Conservation (phyloP, 2,329 filamentous ascomycete species). For the Epichloe bromicola region DNA sequence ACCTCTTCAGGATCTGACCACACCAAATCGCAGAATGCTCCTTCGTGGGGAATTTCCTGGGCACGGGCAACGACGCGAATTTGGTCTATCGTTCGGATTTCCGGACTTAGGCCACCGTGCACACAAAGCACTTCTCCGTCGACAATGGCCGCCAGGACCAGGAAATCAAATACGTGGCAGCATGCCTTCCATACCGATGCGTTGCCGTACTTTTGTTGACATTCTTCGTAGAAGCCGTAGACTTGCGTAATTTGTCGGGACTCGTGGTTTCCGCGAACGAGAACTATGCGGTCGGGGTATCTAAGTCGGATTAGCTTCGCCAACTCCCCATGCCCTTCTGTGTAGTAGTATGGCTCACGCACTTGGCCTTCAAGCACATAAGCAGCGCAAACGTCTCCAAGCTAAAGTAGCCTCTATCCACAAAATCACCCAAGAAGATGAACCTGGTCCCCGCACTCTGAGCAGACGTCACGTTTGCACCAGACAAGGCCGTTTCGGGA, state of each 20-base stretch:
- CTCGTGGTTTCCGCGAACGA: constrained; percentile 96
- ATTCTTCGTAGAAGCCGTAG: constrained; percentile 98
- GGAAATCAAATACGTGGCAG: constrained; percentile 97
- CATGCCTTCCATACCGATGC: constrained; percentile 99
- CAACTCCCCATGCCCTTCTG: not conserved
- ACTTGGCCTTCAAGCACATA: constrained; percentile 79
- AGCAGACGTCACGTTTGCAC: constrained; percentile 21
- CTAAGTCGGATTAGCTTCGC: constrained; percentile 28
- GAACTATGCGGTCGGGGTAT: constrained; percentile 88
- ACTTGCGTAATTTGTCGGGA: constrained; percentile 96
- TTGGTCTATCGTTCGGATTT: constrained; percentile 95
- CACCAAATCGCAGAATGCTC: constrained; percentile 93
- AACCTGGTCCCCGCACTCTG: constrained; percentile 43
- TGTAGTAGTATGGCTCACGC: constrained; percentile 10
- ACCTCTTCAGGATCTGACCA: constrained; percentile 98
- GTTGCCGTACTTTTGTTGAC: constrained; percentile 94
- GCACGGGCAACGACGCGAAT: constrained; percentile 98
- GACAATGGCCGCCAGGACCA: constrained; percentile 92
- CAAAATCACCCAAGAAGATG: constrained; percentile 72
- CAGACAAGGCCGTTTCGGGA: constrained; percentile 21
- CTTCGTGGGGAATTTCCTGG: constrained; percentile 95
- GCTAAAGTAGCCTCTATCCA: constrained; percentile 94
- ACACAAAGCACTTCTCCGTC: constrained; percentile 98
- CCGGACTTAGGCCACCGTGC: constrained; percentile 78
- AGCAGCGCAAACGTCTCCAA: constrained; percentile 95